These are phyloP conservation scores for Eruca vesicaria DNA, from an alignment of 441 rosid species.

Conservation along the genomic window DNA sequence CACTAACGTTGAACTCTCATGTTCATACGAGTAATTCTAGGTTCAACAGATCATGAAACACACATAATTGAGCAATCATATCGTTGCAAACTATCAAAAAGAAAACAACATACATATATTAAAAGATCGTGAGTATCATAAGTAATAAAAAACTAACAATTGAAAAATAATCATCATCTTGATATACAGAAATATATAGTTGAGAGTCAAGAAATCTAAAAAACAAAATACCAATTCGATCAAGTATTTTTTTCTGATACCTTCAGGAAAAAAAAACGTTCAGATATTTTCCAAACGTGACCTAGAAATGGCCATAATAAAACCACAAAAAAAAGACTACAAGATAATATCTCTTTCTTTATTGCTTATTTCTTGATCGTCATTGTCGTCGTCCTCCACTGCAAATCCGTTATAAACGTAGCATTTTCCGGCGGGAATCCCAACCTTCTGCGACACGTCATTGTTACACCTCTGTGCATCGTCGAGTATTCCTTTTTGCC, in stretches of 20 bases:
- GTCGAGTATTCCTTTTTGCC: background rate
- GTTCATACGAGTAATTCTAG: background rate
- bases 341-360: background rate
- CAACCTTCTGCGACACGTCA: conserved; percentile 31
- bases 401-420: conserved; percentile 30
- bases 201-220: conserved; percentile 2
- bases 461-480: conserved; percentile 2
- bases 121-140: background rate
- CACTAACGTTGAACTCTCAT: no score
- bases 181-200: conserved; percentile 1
- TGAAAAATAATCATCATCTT: background rate
- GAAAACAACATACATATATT: background rate
- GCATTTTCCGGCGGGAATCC: conserved; percentile 17
- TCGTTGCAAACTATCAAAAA: background rate
- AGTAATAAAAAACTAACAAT: background rate
- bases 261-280: conserved; percentile 20
- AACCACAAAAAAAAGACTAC: background rate
- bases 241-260: background rate
- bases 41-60: background rate
- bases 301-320: conserved; percentile 22
- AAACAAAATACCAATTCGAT: conserved; percentile 7
- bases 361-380: conserved; percentile 20
- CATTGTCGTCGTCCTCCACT: conserved; percentile 29
- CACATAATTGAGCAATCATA: background rate
- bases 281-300: conserved; percentile 39